These are phyloP conservation scores for Microsporum canis DNA, from an alignment of 2,329 filamentous ascomycete genomes.

Conservation along the genomic window DNA sequence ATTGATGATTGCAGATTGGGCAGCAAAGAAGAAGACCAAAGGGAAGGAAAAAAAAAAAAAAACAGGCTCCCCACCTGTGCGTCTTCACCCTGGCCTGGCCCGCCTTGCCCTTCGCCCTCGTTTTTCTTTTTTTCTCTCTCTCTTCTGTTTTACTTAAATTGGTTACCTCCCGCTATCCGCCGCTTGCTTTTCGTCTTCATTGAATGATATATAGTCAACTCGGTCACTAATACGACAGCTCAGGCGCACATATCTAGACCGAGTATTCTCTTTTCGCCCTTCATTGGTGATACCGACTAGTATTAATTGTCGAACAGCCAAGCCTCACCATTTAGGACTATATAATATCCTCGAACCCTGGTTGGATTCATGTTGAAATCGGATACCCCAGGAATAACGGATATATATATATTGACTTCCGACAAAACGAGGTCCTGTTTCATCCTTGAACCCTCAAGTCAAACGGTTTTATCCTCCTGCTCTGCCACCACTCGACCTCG, in stretches of 20 bases:
- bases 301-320: background rate
- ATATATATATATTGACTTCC: background rate
- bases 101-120: background rate
- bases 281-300: background rate
- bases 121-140: background rate
- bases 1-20: background rate
- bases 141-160: background rate
- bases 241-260: too few species aligned
- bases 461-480: background rate
- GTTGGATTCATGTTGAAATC: background rate
- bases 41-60: background rate
- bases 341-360: background rate
- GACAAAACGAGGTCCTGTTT: background rate
- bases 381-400: background rate
- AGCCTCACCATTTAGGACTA: background rate
- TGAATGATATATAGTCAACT: background rate
- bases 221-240: too few species aligned
- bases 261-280: background rate
- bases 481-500: constrained; percentile 12
- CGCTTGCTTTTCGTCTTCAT: background rate
- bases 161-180: background rate
- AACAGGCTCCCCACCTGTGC: constrained; percentile 3
- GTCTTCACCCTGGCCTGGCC: constrained; percentile 3
- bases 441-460: background rate
- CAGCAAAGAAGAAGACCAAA: background rate